Conservation (phyloP, 306 rosid species). For the Herpetospermum pedunculosum region DNA sequence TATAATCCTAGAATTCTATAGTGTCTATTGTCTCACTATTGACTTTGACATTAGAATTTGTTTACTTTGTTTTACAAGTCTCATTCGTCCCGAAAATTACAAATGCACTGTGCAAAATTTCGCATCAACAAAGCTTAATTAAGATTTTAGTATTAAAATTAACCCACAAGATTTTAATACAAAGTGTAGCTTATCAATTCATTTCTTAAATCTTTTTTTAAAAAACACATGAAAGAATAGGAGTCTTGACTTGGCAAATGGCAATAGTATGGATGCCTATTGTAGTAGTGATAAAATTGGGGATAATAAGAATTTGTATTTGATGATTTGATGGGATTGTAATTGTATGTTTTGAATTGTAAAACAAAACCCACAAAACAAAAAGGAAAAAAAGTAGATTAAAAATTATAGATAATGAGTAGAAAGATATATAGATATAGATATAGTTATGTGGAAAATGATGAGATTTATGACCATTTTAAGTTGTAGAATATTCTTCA, state of each 20-base stretch:
- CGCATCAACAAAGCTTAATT: no score
- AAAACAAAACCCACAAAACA: not conserved
- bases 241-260: not conserved
- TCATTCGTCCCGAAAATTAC: no score
- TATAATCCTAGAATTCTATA: no score
- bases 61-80: no score
- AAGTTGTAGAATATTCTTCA: slow-evolving; percentile 5
- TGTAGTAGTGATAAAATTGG: no score
- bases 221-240: not conserved
- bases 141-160: no score
- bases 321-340: no score
- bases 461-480: slow-evolving; percentile 1
- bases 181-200: not conserved
- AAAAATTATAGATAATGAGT: not conserved
- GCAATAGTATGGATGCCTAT: not conserved
- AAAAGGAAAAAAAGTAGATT: not conserved
- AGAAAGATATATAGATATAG: not conserved
- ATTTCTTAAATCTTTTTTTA: not conserved
- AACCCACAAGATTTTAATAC: no score
- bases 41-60: no score
- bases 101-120: no score
- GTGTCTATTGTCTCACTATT: no score
- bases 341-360: not conserved
- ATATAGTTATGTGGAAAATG: not conserved
- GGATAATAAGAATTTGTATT: not conserved